Evolutionary conservation across 805 yeast genomes (phyloP).

Genomic region (Candida sanyiensis): DNA sequence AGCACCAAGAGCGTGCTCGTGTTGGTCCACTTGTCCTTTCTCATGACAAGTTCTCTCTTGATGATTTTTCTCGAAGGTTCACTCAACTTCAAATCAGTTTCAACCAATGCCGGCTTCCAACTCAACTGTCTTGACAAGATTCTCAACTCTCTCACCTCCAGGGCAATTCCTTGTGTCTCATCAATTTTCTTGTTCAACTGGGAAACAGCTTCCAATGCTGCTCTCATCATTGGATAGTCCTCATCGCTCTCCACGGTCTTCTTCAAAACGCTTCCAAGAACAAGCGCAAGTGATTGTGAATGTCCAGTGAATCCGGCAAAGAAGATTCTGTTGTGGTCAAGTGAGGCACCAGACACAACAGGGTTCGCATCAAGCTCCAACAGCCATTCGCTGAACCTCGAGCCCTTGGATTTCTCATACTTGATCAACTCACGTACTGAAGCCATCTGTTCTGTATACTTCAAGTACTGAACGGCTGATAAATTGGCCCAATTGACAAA

Average conservation of each 20-base stretch:
- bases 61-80: slow-evolving; percentile 53
- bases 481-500: slow-evolving; percentile 58
- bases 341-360: slow-evolving; percentile 33
- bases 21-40: slow-evolving; percentile 60
- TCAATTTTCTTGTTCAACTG: slow-evolving; percentile 55
- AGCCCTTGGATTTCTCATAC: slow-evolving; percentile 37
- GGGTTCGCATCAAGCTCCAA: slow-evolving; percentile 44
- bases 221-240: slow-evolving; percentile 45
- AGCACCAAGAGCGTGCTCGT: slow-evolving; percentile 48
- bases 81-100: slow-evolving; percentile 45
- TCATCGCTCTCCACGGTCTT: slow-evolving; percentile 41
- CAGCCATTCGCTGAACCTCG: slow-evolving; percentile 54
- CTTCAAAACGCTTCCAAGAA: slow-evolving; percentile 53
- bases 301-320: slow-evolving; percentile 53
- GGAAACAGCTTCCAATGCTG: slow-evolving; percentile 51
- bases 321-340: slow-evolving; percentile 50
- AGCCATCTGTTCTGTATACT: slow-evolving; percentile 57
- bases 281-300: slow-evolving; percentile 53
- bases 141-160: slow-evolving; percentile 49
- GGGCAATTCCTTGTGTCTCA: slow-evolving; percentile 54
- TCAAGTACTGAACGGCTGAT: slow-evolving; percentile 48
- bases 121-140: slow-evolving; percentile 46
- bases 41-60: slow-evolving; percentile 49
- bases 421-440: slow-evolving; percentile 50
- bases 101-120: slow-evolving; percentile 43